Percentiles rank a stretch among this genome's conserved stretches.
phyloP scores from a whole-genome alignment of 2,329 filamentous ascomycete genomes.

The Colletotrichum brevisporum region DNA sequence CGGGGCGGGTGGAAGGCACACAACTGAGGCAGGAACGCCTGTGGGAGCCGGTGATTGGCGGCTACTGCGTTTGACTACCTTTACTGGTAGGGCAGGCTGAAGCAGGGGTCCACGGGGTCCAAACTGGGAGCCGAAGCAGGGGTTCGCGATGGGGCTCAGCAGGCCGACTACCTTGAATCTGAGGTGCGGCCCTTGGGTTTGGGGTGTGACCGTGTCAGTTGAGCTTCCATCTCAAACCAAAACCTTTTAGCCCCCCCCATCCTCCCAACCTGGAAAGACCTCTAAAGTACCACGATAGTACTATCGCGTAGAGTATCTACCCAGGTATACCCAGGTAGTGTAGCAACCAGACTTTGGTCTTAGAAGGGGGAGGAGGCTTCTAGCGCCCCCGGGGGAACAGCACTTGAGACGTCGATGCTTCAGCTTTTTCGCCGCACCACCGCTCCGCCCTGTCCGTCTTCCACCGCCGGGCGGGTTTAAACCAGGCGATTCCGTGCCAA shows the following conservation, averaged over 20 bases:
- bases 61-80: slow-evolving; percentile 6
- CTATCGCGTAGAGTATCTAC: background rate
- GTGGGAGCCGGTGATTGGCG: slow-evolving; percentile 9
- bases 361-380: background rate
- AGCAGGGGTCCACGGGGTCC: slow-evolving; percentile 20
- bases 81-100: slow-evolving; percentile 25
- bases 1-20: slow-evolving; percentile 4
- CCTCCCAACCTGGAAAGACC: background rate
- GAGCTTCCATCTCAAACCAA: background rate
- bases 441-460: slow-evolving; percentile 37
- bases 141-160: slow-evolving; percentile 2
- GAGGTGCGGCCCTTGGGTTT: slow-evolving; percentile 3
- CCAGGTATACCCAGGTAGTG: background rate
- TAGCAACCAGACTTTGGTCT: background rate
- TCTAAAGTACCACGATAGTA: background rate
- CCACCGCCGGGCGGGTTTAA: slow-evolving; percentile 23
- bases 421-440: slow-evolving; percentile 22
- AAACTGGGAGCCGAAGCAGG: slow-evolving; percentile 18
- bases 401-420: slow-evolving; percentile 9
- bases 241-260: background rate
- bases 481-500: slow-evolving; percentile 15
- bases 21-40: slow-evolving; percentile 13
- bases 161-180: slow-evolving; percentile 8
- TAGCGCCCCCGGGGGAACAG: background rate
- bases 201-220: slow-evolving; percentile 11